Evolutionary conservation across 2,329 filamentous ascomycete species (phyloP).

Genomic region (Clarireedia homoeocarpa): DNA sequence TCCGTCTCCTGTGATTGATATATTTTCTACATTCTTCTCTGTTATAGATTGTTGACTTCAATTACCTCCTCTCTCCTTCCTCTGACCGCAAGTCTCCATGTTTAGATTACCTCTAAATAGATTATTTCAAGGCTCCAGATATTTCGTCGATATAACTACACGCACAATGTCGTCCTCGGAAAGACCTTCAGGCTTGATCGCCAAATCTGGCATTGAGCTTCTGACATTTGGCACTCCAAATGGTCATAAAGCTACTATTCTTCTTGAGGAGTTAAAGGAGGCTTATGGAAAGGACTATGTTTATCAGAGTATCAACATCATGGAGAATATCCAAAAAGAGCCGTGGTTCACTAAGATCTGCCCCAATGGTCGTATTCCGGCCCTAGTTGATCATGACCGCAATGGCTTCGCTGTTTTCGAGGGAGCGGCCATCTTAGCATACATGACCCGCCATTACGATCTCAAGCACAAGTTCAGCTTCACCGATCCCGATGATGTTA

Average conservation of each 20-base stretch:
- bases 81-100: slow-evolving; percentile 17
- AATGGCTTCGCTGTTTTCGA: slow-evolving; percentile 61
- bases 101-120: slow-evolving; percentile 20
- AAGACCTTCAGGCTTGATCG: slow-evolving; percentile 47
- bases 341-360: slow-evolving; percentile 55
- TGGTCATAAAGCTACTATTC: slow-evolving; percentile 49
- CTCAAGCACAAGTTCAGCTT: slow-evolving; percentile 58
- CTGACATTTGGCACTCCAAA: slow-evolving; percentile 51
- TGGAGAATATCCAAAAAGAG: slow-evolving; percentile 57
- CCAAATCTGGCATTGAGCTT: slow-evolving; percentile 56
- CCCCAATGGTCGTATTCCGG: slow-evolving; percentile 59
- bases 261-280: slow-evolving; percentile 60
- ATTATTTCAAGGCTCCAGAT: slow-evolving; percentile 20
- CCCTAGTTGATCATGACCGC: slow-evolving; percentile 58
- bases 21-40: too few relatives aligned
- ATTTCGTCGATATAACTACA: slow-evolving; percentile 11
- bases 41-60: not conserved
- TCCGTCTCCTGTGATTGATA: too few relatives aligned
- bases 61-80: not conserved
- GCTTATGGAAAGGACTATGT: slow-evolving; percentile 55
- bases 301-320: slow-evolving; percentile 50
- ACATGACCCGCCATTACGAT: slow-evolving; percentile 68
- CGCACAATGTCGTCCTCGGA: slow-evolving; percentile 19
- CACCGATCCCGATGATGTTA: slow-evolving; percentile 40
- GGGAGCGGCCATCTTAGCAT: slow-evolving; percentile 64